Evolutionary conservation across 805 yeast genomes (phyloP).

Genomic region (Hanseniaspora nectarophila): DNA sequence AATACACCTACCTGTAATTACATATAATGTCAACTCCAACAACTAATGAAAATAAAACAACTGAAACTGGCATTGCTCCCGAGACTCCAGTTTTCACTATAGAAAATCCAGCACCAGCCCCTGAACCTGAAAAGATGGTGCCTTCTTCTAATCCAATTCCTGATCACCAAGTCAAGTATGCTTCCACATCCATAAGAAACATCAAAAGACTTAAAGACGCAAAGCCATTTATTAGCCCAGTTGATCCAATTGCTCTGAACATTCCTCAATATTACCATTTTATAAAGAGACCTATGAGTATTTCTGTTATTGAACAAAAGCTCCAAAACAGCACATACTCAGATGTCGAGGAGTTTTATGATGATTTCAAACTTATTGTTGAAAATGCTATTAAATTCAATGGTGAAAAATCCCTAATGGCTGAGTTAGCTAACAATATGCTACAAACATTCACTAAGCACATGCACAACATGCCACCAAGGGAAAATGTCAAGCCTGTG

Average conservation of each 20-base stretch:
- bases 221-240: conserved; percentile 77
- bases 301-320: conserved; percentile 80
- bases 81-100: conserved; percentile 14
- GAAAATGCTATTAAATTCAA: conserved; percentile 71
- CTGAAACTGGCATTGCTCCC: background rate
- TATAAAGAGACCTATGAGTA: conserved; percentile 82
- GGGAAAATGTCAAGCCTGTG: conserved; percentile 29
- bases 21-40: conserved; percentile 1
- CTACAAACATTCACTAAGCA: conserved; percentile 91
- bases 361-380: conserved; percentile 77
- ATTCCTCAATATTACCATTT: conserved; percentile 83
- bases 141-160: conserved; percentile 60
- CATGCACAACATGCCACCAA: conserved; percentile 79
- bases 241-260: conserved; percentile 74
- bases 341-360: conserved; percentile 52
- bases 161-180: conserved; percentile 72
- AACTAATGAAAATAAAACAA: conserved; percentile 9
- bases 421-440: conserved; percentile 83
- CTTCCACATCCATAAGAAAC: conserved; percentile 66
- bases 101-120: conserved; percentile 68
- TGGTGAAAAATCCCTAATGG: conserved; percentile 69
- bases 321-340: conserved; percentile 58
- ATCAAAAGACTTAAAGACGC: conserved; percentile 88
- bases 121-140: conserved; percentile 61
- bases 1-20: conserved; percentile 1